A percentile compares a stretch with the other conserved stretches of the same genome.
These are phyloP conservation scores for Leptosphaerulina australis DNA, from an alignment of 2,329 filamentous ascomycete genomes.

Conservation along the genomic window DNA sequence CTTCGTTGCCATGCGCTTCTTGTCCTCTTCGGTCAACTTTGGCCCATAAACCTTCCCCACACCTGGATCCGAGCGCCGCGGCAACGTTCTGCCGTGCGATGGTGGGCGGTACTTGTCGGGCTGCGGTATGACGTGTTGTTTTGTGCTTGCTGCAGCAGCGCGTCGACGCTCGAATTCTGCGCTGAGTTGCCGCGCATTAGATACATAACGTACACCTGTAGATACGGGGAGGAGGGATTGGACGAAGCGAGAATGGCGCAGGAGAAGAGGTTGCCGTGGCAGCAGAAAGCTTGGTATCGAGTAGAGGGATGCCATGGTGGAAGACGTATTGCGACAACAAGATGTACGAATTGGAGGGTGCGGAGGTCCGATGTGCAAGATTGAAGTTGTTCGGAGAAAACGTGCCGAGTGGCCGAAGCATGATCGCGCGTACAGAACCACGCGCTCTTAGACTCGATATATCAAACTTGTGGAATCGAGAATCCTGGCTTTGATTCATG, in stretches of 20 bases:
- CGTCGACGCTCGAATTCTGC: conserved; percentile 38
- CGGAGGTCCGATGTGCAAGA: conserved; percentile 30
- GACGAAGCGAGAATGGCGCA: conserved; percentile 28
- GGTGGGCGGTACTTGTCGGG: conserved; percentile 90
- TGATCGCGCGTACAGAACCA: neutral
- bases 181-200: conserved; percentile 34
- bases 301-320: conserved; percentile 40
- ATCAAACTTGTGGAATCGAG: neutral
- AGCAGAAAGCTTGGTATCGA: conserved; percentile 47
- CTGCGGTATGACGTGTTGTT: conserved; percentile 70
- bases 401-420: conserved; percentile 6
- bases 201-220: conserved; percentile 40
- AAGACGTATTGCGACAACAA: conserved; percentile 7
- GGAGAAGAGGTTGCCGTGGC: conserved; percentile 33
- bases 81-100: conserved; percentile 74
- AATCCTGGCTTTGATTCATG: neutral
- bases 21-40: conserved; percentile 68
- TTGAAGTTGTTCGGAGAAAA: conserved; percentile 13
- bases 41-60: conserved; percentile 75
- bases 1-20: conserved; percentile 67
- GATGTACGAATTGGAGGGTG: conserved; percentile 20
- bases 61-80: conserved; percentile 60
- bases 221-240: conserved; percentile 18
- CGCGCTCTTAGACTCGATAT: neutral
- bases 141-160: conserved; percentile 41